These are phyloP conservation scores for Luzula sylvatica DNA, from an alignment of 176 grass and related monocot species.

Conservation along the genomic window DNA sequence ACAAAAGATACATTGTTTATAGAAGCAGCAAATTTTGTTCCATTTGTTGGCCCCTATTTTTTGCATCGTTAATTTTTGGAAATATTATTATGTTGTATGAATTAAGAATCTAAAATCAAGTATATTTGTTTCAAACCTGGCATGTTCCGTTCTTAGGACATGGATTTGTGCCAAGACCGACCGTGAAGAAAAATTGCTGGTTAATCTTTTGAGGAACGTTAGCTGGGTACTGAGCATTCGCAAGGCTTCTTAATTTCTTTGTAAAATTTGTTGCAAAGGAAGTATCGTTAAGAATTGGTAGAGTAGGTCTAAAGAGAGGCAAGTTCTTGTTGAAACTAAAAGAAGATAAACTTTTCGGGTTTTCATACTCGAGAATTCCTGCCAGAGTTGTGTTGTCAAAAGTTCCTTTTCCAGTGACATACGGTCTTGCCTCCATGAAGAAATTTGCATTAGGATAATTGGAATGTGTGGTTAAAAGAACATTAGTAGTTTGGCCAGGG, in stretches of 20 bases:
- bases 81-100: background rate
- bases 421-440: conserved; percentile 31
- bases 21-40: conserved; percentile 31
- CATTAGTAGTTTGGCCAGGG: conserved; percentile 62
- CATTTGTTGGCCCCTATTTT: conserved; percentile 33
- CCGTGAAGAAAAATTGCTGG: conserved; percentile 44
- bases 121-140: conserved; percentile 14
- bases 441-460: conserved; percentile 27
- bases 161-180: conserved; percentile 40
- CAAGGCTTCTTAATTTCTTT: conserved; percentile 38
- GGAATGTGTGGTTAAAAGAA: conserved; percentile 41
- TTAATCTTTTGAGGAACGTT: conserved; percentile 35
- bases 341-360: background rate
- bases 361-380: conserved; percentile 42
- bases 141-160: conserved; percentile 40
- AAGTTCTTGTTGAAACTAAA: conserved; percentile 26
- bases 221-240: conserved; percentile 29
- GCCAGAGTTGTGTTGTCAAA: conserved; percentile 43
- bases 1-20: conserved; percentile 58
- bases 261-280: conserved; percentile 39
- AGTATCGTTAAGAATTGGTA: conserved; percentile 32
- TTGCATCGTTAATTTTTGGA: too few species aligned
- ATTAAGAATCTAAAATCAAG: background rate
- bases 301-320: conserved; percentile 31
- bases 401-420: conserved; percentile 19